Percentiles rank a stretch among this genome's conserved stretches.
These are phyloP conservation scores for Russula olivacea DNA, from an alignment of 768 basidiomycete species.

Conservation along the genomic window DNA sequence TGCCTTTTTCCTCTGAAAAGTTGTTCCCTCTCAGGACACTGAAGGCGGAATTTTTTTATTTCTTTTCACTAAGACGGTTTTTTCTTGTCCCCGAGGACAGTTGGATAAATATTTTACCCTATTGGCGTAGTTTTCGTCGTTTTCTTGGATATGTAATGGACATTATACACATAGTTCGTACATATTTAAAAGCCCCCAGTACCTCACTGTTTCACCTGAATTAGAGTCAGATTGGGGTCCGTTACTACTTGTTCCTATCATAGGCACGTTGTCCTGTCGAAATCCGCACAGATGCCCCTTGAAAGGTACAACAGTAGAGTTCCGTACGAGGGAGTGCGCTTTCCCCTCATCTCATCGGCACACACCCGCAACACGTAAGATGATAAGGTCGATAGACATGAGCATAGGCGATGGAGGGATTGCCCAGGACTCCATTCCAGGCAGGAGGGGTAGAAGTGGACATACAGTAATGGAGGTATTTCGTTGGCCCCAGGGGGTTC, in stretches of 20 bases:
- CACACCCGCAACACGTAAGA: too few relatives aligned
- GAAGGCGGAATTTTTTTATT: not conserved
- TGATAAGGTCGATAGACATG: too few relatives aligned
- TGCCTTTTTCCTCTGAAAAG: slow-evolving; percentile 16
- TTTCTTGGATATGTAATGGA: slow-evolving; percentile 9
- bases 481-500: too few relatives aligned
- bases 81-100: not conserved
- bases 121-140: not conserved
- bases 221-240: not conserved
- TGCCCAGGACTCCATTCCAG: too few relatives aligned
- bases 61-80: not conserved
- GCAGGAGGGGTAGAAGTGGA: too few relatives aligned
- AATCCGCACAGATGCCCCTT: not conserved
- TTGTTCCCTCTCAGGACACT: too few relatives aligned
- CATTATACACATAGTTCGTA: slow-evolving; percentile 3
- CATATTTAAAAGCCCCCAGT: not conserved
- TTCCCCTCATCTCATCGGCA: too few relatives aligned
- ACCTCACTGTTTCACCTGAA: not conserved
- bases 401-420: too few relatives aligned
- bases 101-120: slow-evolving; percentile 1
- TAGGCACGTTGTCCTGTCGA: too few relatives aligned
- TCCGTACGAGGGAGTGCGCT: too few relatives aligned
- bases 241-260: not conserved
- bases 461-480: too few relatives aligned
- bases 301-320: too few relatives aligned